Conservation (phyloP, 306 rosid genomes). For the Dicorynia guianensis region DNA sequence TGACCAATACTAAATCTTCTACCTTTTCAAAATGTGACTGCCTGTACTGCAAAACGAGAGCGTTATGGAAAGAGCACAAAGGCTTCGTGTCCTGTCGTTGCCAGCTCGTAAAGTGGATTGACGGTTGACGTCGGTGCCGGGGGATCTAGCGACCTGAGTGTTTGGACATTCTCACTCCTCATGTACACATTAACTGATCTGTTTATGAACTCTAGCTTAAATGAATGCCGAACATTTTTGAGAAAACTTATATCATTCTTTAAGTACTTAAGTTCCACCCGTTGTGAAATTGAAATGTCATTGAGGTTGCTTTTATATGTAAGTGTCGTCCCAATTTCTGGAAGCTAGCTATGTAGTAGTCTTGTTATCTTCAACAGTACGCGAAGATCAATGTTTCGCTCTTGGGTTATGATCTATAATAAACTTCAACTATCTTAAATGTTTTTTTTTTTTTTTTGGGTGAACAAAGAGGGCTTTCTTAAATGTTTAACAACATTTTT, state of each 20-base stretch:
- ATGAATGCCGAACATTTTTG: slow-evolving; percentile 16
- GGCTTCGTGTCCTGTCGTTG: slow-evolving; percentile 1
- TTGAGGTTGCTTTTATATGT: slow-evolving; percentile 17
- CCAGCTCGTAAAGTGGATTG: slow-evolving; percentile 35
- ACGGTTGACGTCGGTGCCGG: slow-evolving; percentile 37
- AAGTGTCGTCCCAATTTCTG: background rate
- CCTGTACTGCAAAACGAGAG: slow-evolving; percentile 1
- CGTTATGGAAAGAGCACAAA: slow-evolving; percentile 24
- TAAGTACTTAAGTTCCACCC: background rate
- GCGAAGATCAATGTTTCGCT: too few species aligned
- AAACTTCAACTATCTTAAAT: too few species aligned
- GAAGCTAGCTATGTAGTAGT: too few species aligned
- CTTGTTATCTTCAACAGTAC: too few species aligned
- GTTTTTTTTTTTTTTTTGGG: too few species aligned
- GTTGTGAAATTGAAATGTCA: background rate
- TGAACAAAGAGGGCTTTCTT: too few species aligned
- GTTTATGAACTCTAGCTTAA: slow-evolving; percentile 11
- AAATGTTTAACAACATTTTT: too few species aligned
- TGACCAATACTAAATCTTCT: slow-evolving; percentile 24
- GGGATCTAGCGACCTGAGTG: slow-evolving; percentile 26
- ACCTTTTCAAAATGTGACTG: slow-evolving; percentile 28
- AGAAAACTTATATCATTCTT: slow-evolving; percentile 12
- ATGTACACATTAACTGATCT: slow-evolving; percentile 30
- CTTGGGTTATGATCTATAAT: too few species aligned
- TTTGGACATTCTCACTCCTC: slow-evolving; percentile 6